Base-by-base conservation (phyloP, 2,329 filamentous ascomycete species). In the Trichoderma breve region DNA sequence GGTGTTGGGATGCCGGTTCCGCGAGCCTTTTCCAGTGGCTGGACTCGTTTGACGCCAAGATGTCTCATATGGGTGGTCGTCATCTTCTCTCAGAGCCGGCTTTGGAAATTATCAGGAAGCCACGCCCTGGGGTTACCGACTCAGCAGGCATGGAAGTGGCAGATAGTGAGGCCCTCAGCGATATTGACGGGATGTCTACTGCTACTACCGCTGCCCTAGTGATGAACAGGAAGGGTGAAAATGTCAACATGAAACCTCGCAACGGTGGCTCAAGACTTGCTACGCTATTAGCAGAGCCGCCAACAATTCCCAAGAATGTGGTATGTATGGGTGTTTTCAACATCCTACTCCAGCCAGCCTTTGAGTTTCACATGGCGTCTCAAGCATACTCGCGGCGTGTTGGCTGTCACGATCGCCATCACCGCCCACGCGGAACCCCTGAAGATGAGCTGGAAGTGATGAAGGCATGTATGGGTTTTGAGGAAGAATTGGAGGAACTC, bases 31-130 rank as follows among this genome's bases (percentile, higher is more conserved):
- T 65, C 7, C 62, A 65, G 12, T 65, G 62, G 62, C 62, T 65
- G 2, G 62, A 65, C n/a, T 65, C 62, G 28, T 65, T 65, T 18
- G 62, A 65, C 28, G 62, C 62, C 62, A 65, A 65, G 4, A 65
- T 65, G 62, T 65, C 62, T 65, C 62, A 65, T 24, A 65, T 65
- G 62, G 62, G 62, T 0, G 62, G 62, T 8, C 62, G 62, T 47
- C 62, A 65, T 53, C 62, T 65, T 18, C 21, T 65, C 0, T 53
- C 62, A 6, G 62, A 65, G 12, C 62, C 62, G 4, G 62, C 62
- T 24, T 34, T 65, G 43, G 62, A 65, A 26, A 65, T 65, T 1
- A 65, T 65, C 26, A 65, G 62, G 9, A 51, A 34, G n/a, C 62
- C 62, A 53, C 62, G n/a, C 4, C 28, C 62, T 24, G 47, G 28